These are phyloP conservation scores for Aphanomyces astaci DNA, from an alignment of 352 stramenopile genomes.

Conservation along the genomic window DNA sequence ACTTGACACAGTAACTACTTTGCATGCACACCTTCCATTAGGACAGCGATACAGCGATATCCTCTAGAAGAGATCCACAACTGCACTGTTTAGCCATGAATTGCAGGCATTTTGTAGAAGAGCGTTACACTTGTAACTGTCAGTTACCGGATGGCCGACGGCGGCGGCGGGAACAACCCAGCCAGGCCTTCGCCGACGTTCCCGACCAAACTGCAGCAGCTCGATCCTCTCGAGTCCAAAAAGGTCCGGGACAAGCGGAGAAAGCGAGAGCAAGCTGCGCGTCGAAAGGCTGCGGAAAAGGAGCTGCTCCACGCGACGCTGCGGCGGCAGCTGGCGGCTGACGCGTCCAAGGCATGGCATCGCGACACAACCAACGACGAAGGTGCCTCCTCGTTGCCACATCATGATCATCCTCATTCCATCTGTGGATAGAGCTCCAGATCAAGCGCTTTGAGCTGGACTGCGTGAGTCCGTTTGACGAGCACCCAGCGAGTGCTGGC, in stretches of 20 bases:
- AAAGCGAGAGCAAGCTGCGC: conserved; percentile 44
- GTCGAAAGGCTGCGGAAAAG: conserved; percentile 32
- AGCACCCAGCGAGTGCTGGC: conserved; percentile 43
- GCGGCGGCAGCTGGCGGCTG: conserved; percentile 21
- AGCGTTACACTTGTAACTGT: not conserved
- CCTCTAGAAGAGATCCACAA: no score
- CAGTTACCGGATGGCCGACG: not conserved
- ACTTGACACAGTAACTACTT: no score
- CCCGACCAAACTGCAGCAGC: not conserved
- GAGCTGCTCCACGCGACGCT: conserved; percentile 29
- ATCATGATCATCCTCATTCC: not conserved
- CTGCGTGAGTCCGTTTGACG: conserved; percentile 40
- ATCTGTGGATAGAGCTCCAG: conserved; percentile 36
- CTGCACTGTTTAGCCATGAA: no score
- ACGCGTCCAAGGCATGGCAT: conserved; percentile 32
- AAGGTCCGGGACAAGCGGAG: conserved; percentile 41
- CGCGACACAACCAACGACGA: conserved; percentile 45
- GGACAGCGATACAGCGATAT: no score
- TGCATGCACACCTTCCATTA: no score
- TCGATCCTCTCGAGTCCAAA: conserved; percentile 29
- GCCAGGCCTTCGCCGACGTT: not conserved
- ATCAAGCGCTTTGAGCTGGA: conserved; percentile 56
- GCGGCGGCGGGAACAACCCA: not conserved
- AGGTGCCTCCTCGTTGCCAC: conserved; percentile 11
- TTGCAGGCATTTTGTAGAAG: no score